Evolutionary conservation across 2,329 filamentous ascomycete genomes (phyloP), one percentile per base, ranked within the genome.

Genomic region (Rhynchosporium graminicola): DNA sequence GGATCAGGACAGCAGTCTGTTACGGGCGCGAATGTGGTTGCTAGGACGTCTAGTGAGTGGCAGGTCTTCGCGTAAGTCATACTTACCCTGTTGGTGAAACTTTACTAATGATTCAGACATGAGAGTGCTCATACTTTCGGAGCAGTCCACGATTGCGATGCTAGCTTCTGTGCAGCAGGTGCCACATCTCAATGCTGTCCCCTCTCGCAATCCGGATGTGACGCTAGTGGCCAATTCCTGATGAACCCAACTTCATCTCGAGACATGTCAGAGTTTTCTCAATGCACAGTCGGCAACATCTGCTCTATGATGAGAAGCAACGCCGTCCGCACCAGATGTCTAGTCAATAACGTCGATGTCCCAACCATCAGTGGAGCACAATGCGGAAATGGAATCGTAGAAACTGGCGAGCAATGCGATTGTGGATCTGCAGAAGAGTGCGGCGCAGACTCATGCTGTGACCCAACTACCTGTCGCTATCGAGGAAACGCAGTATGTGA

Each of bases 351-450:
- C 80, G 85, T 83, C 68, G 87, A 89, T 65, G 86, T 98, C 52
- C 82, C 84, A 40, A 94, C 90, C 43, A 90, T 96, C 70, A 88
- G 86, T 0, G 90, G 89, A 51, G 88, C 88, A 68, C 87, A 92
- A 73, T 98, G 94, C 76, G 94, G 94, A 64, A 98, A 98, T 76
- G 94, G 94, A 60, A 97, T 98, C 66, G 94, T 98, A 57, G 94
- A 97, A 76, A 80, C 83, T 13, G 93, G 91, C 67, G 94, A 98
- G 76, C 89, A 98, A 58, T 98, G 94, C 76, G 94, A 98, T 75
- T 97, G 94, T 71, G 94, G 94, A 64, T 92, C 92, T 59, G 78
- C 80, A 12, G 76, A 80, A 8, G 84, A 83, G 47, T 97, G 93
- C 73, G 84, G 80, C 26, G 77, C 81, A 71, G 94, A 97, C 77